Evolutionary conservation across 305 asterid genomes (phyloP).

Genomic region (Fraxinus angustifolia): DNA sequence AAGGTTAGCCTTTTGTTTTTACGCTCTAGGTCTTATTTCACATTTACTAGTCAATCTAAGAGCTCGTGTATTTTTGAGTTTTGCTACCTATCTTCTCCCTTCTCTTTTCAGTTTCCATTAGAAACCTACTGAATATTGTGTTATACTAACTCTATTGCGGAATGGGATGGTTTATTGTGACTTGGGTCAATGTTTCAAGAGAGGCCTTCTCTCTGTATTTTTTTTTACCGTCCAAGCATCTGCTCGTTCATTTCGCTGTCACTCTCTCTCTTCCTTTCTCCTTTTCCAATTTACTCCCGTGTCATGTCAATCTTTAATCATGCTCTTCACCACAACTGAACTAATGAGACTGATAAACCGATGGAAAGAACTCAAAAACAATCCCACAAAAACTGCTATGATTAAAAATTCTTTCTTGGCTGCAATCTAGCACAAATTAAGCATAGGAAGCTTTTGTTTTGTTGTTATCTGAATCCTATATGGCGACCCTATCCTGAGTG

Average conservation of each 20-base stretch:
- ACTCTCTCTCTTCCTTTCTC: not conserved
- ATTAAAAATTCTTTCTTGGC: not conserved
- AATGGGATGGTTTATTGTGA: not conserved
- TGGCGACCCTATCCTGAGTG: not conserved
- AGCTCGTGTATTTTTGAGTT: not conserved
- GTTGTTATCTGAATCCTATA: not conserved
- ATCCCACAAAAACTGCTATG: not conserved
- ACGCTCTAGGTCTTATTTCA: constrained; percentile 16
- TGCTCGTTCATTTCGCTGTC: not conserved
- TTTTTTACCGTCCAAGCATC: not conserved
- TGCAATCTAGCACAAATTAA: not conserved
- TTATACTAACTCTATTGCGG: not conserved
- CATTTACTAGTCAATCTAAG: constrained; percentile 11
- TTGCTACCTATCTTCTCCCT: not conserved
- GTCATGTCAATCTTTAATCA: not conserved
- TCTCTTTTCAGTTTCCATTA: not conserved
- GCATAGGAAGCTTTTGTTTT: not conserved
- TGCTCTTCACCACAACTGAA: not conserved
- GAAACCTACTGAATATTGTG: not conserved
- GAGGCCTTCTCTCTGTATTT: not conserved
- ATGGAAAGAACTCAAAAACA: not conserved
- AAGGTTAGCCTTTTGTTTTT: constrained; percentile 43
- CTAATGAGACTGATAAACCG: not conserved
- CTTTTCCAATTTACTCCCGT: not conserved
- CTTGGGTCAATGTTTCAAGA: not conserved